A percentile compares a stretch with the other conserved stretches of the same genome.
Conservation (phyloP, 2,329 filamentous ascomycete species). For the Septoria linicola region DNA sequence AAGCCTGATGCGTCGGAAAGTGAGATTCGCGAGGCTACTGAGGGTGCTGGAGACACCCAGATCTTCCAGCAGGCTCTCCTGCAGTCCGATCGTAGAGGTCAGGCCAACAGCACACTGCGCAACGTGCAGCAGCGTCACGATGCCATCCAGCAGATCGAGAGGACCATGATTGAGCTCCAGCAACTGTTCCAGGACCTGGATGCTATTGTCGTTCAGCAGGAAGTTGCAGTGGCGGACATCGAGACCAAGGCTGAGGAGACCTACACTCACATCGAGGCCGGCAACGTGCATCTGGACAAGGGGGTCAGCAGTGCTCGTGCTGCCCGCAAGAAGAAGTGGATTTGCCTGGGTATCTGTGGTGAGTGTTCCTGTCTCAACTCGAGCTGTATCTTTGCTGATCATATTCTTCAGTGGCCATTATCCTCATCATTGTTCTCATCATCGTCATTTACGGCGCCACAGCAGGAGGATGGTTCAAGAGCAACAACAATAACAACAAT, state of each 20-base stretch:
- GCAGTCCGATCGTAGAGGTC: constrained; percentile 74
- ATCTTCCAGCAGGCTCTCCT: constrained; percentile 87
- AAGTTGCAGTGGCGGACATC: constrained; percentile 74
- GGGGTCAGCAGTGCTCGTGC: constrained; percentile 78
- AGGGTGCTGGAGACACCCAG: constrained; percentile 69
- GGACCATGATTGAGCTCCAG: constrained; percentile 81
- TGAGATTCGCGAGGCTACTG: constrained; percentile 75
- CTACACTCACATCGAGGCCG: constrained; percentile 78
- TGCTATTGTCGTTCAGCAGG: constrained; percentile 80
- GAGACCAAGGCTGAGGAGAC: constrained; percentile 86
- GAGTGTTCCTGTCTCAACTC: constrained; percentile 43
- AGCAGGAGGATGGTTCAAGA: constrained; percentile 29
- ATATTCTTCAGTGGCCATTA: constrained; percentile 32
- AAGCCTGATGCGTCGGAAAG: constrained; percentile 67
- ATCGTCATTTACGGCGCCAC: constrained; percentile 38
- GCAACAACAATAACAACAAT: constrained; percentile 23
- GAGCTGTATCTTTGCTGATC: constrained; percentile 7
- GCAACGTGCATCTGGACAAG: constrained; percentile 77
- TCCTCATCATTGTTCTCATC: constrained; percentile 42
- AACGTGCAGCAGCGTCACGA: constrained; percentile 81
- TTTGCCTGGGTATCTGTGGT: constrained; percentile 74
- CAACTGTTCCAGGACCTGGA: constrained; percentile 90
- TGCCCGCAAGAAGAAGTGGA: constrained; percentile 94
- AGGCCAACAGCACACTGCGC: constrained; percentile 74
- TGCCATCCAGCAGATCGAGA: constrained; percentile 88